Base-by-base conservation (phyloP, 2,329 filamentous ascomycete species). In the Metarhizium rileyi region DNA sequence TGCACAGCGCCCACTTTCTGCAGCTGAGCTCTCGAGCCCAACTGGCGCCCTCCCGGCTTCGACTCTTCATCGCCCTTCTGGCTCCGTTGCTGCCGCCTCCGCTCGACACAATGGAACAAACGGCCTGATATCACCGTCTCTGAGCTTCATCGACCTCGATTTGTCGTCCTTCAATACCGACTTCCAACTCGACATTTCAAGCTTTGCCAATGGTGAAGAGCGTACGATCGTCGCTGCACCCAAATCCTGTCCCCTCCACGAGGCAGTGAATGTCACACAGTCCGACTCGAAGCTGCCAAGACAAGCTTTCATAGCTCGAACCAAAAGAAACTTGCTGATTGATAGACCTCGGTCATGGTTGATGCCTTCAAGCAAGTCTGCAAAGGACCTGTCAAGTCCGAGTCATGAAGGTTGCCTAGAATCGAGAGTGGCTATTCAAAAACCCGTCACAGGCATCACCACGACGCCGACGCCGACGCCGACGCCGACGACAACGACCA, bases 261-360 rank as follows among this genome's bases (percentile, higher is more conserved):
- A 35, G 14, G 33, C 18, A 27, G 36, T 26, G 23, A 45, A 42
- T 36, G 38, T 26, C 26, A 27, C 27, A 20, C 45, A 20, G 46
- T 28, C 30, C 22, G 45, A 50, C 9, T 27, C 22, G 18, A 55
- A 50, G 44, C 42, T 38, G 30, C 27, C 44, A n/a, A 50, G 42
- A 20, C 54, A 48, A 49, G 49, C 52, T 22, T 56, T 56, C 23
- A 44, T 55, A 28, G 53, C 53, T 61, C 63, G 56, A 52, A 62
- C 60, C 55, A 73, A 70, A 61, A 72, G 69, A 55, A 71, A 63
- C 53, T 72, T 74, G 41, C 63, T 76, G 45, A 67, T 74, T 48
- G 74, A 73, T 52, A 70, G 73, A 48, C 73, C 72, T 4, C 70
- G 72, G 50, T 74, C 74, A 52, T 80, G 77, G 78, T 68, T 80